Base-by-base conservation (phyloP, 345 rosid species). In the Lagerstroemia speciosa region DNA sequence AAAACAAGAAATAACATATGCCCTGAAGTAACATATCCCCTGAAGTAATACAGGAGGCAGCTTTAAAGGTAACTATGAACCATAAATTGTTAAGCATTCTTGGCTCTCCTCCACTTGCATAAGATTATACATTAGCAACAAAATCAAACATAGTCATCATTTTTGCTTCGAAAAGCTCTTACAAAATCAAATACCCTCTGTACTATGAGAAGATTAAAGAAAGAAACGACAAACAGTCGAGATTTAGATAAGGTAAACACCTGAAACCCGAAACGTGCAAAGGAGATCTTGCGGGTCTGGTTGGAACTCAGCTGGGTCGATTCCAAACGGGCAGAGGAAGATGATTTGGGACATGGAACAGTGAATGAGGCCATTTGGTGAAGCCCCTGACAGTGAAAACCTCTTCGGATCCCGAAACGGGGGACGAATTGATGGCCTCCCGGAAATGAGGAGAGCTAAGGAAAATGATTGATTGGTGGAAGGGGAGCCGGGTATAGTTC, bases 321-420 rank as follows among this genome's bases (percentile, higher is more conserved):
- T 73, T 87, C 83, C 57, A 76, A 68, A n/a, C 79, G 68, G 78
- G 75, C 76, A 36, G 68, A 63, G n/a, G 78, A 70, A 69, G 82
- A 78, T 68, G 87, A 78, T 74, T 89, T 92, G 64, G 92, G 85
- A 75, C 82, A 83, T 30, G 96, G 88, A 64, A 83, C 79, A 0
- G 89, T 76, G 61, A 75, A 72, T 37, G 92, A 82, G 24, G 89
- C 87, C 98, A 92, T 92, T 67, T 6, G 53, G 8, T 48, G 34
- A 29, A 26, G 48, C 60, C n/a, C 38, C 64, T 17, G 12, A 12
- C 36, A 29, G 70, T 2, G 70, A 26, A 22, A 31, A 0, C 37
- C 31, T 24, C 8, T 7, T 8, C 17, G 37, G 67, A 64, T 64
- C 30, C 43, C 27, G 12, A 37, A 40, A 11, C 16, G 2, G 40